Evolutionary conservation across 805 yeast genomes (phyloP).

Genomic region (Millerozyma acaciae): DNA sequence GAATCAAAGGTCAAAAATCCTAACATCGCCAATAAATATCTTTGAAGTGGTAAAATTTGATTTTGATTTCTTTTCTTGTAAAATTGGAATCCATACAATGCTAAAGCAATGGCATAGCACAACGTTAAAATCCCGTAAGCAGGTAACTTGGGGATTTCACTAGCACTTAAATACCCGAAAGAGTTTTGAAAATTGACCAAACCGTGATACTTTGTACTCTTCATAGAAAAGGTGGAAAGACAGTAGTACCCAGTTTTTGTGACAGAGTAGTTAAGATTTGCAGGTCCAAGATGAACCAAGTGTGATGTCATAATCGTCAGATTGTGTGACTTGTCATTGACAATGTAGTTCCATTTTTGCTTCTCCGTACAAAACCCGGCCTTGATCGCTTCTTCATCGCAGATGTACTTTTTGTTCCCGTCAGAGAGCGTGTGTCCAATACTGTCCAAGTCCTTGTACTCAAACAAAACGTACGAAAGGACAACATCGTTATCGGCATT

Average conservation of each 20-base stretch:
- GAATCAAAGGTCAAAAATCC: constrained; percentile 80
- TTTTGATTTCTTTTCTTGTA: constrained; percentile 69
- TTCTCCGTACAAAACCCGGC: constrained; percentile 48
- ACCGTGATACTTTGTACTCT: constrained; percentile 51
- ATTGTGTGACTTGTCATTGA: constrained; percentile 42
- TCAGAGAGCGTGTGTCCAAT: constrained; percentile 54
- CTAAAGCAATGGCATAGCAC: constrained; percentile 74
- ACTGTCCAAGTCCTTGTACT: constrained; percentile 69
- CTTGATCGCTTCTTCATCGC: constrained; percentile 66
- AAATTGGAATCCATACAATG: constrained; percentile 81
- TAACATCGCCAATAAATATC: constrained; percentile 82
- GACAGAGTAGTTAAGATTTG: constrained; percentile 60
- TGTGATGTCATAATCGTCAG: constrained; percentile 56
- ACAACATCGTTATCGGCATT: constrained; percentile 35
- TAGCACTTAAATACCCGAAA: constrained; percentile 82
- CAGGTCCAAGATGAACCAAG: constrained; percentile 55
- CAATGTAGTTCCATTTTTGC: constrained; percentile 61
- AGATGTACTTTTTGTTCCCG: constrained; percentile 52
- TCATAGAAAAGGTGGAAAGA: constrained; percentile 60
- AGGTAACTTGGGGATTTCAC: constrained; percentile 87
- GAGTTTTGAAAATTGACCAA: constrained; percentile 85
- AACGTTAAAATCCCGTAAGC: constrained; percentile 83
- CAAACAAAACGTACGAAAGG: constrained; percentile 73
- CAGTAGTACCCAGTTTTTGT: constrained; percentile 87
- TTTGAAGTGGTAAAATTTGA: constrained; percentile 85